Base-by-base conservation (phyloP, 371 early-diverging fungal species). In the Thermomucor indicae-seudaticae region DNA sequence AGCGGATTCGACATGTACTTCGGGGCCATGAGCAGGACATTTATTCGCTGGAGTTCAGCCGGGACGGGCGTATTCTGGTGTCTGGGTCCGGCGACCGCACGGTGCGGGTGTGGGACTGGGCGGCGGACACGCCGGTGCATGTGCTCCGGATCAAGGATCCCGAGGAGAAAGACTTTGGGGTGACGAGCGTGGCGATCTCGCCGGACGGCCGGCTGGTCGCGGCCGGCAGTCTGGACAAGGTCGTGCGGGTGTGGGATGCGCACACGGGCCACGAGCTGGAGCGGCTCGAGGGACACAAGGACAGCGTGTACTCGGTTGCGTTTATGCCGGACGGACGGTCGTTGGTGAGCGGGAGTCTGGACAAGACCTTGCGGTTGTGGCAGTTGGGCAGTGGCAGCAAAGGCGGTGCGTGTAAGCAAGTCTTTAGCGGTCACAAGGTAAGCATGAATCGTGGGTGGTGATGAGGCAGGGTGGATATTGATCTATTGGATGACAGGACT, bases 21-120 rank as follows among this genome's bases (percentile, higher is more conserved):
- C 69, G 69, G 23, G 99, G 99, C 8, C 99, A 99, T 64, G 93
- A 91, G 43, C 93, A 93, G 70, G 98, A 97, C 65, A 96, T 98
- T 58, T 97, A 97, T 59, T 89, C 91, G 19, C 72, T 99, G 57
- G 99, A 97, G 54, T 98, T 95, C 70, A 92, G 95, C 50, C 75
- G 87, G 32, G 94, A 97, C 64, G 97, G 98, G 24, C 78, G 86
- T 53, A 83, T 84, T 34, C 83, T 99, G 50, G 92, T 95, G 23
- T 90, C 91, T 16, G 99, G 98, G 20, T 89, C 91, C 17, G 98
- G 98, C 24, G 99, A 99, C 68, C 84, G 90, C 50, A 93, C 92
- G 1, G 90, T 84, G 23, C 77, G 91, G 48, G 79, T 96, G 30
- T 96, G 96, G 96, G 86, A 87, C 57, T 80, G 88, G 74, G 87